Percentiles rank a stretch among this genome's conserved stretches.
Evolutionary conservation across 805 yeast genomes (phyloP).

Genomic region (Yarrowia hollandica): DNA sequence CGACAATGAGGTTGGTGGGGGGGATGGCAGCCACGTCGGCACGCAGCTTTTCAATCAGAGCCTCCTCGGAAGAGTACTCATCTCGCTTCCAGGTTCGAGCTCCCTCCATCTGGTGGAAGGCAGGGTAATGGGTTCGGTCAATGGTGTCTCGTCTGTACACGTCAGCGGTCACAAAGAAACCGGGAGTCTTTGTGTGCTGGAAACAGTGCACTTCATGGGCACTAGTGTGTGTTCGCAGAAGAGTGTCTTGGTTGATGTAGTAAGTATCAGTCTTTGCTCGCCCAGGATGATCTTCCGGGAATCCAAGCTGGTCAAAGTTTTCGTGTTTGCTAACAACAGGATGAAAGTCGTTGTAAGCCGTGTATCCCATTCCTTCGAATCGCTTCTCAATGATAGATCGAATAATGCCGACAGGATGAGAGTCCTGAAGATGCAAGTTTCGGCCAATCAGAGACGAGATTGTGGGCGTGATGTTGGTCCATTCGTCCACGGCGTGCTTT

Average conservation of each 20-base stretch:
- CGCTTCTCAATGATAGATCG: slow-evolving; percentile 69
- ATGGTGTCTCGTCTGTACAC: slow-evolving; percentile 95
- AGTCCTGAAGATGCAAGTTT: slow-evolving; percentile 66
- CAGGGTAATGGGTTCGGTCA: slow-evolving; percentile 95
- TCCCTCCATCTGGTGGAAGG: slow-evolving; percentile 97
- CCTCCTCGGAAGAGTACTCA: slow-evolving; percentile 38
- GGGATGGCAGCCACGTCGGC: slow-evolving; percentile 68
- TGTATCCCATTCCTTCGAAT: slow-evolving; percentile 61
- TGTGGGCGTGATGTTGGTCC: slow-evolving; percentile 83
- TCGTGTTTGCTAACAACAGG: slow-evolving; percentile 82
- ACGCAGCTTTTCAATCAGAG: slow-evolving; percentile 49
- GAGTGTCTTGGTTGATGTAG: slow-evolving; percentile 69
- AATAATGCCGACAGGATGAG: slow-evolving; percentile 89
- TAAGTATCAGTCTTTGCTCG: slow-evolving; percentile 91
- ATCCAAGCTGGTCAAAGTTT: slow-evolving; percentile 90
- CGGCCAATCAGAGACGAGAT: slow-evolving; percentile 69
- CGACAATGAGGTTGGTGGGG: slow-evolving; percentile 65
- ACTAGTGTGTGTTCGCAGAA: slow-evolving; percentile 91
- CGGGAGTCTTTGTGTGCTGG: slow-evolving; percentile 64
- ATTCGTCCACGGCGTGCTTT: slow-evolving; percentile 60
- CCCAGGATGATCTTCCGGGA: slow-evolving; percentile 91
- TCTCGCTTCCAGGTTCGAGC: slow-evolving; percentile 77
- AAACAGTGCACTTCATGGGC: slow-evolving; percentile 95
- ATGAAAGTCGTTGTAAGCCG: slow-evolving; percentile 73
- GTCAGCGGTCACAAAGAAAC: slow-evolving; percentile 91